phyloP scores from a whole-genome alignment of 2,329 filamentous ascomycete species.

The Chaetothyriales sp. region DNA sequence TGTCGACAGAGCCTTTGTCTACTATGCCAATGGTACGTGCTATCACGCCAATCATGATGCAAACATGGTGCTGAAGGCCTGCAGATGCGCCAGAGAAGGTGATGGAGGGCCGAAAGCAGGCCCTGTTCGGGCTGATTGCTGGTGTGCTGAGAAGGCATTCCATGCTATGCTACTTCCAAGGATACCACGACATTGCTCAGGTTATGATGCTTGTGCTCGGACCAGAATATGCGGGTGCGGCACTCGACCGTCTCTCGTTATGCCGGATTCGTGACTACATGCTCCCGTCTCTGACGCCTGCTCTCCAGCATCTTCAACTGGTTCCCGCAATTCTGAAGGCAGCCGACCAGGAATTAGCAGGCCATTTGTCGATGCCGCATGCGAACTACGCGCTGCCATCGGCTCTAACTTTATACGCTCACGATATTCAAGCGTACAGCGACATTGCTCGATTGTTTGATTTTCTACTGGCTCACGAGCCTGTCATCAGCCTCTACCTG shows the following conservation, averaged over 20 bases:
- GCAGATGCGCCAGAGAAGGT: conserved; percentile 56
- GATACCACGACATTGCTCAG: conserved; percentile 96
- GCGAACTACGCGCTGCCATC: conserved; percentile 91
- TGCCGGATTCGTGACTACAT: conserved; percentile 94
- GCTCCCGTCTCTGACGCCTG: conserved; percentile 73
- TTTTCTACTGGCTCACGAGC: conserved; percentile 72
- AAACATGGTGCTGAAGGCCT: conserved; percentile 15
- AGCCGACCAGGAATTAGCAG: conserved; percentile 57
- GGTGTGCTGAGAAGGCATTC: conserved; percentile 68
- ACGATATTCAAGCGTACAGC: conserved; percentile 81
- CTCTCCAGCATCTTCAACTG: conserved; percentile 70
- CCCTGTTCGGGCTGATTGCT: conserved; percentile 68
- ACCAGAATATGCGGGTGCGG: conserved; percentile 42
- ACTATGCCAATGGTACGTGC: conserved; percentile 68
- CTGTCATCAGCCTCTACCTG: conserved; percentile 80
- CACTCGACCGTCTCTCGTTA: conserved; percentile 69
- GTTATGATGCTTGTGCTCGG: conserved; percentile 80
- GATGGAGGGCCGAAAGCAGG: conserved; percentile 55
- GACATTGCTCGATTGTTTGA: conserved; percentile 88
- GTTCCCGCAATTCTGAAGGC: conserved; percentile 67
- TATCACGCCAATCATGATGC: conserved; percentile 13
- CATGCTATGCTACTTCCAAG: conserved; percentile 89
- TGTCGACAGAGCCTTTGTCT: conserved; percentile 91
- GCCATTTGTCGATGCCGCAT: conserved; percentile 62
- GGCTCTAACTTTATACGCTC: conserved; percentile 88